Evolutionary conservation across 1,139 yeast genomes (phyloP), one percentile per base, ranked within the genome.

Genomic region (Candida anutae): DNA sequence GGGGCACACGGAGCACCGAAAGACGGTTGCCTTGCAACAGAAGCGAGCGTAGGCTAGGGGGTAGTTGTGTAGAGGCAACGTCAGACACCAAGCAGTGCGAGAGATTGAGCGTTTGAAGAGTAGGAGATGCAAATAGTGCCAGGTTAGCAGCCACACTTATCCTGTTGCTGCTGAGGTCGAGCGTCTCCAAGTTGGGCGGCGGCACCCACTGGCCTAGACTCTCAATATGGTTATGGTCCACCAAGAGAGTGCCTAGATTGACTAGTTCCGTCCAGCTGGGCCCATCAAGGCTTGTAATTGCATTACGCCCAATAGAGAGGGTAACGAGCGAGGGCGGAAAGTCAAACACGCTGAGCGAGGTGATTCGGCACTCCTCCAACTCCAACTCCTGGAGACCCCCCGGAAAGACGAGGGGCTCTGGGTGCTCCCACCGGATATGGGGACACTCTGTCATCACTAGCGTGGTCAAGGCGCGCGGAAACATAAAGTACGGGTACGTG

Each of bases 241-340:
- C 31, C 21, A 52, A 55, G 15, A 58, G 36, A 5, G 50, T 53
- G 1, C 26, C 30, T 14, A 58, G 36, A 20, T 46, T 45, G 1
- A 28, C 30, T 32, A 59, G 38, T 3, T 42, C 38, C 4, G 27
- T 28, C 65, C 66, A 59, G 23, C 36, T 27, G 18, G 38, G 36
- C 1, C 30, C 24, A 11, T 44, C 39, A 26, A 45, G 41, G 26
- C 38, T 37, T 6, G 24, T 28, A 13, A 52, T 36, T 5, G 30
- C 28, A 30, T 56, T 56, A 1, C 51, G 51, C 4, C 47, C 36
- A 13, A 59, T 30, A 4, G 46, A 42, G 12, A 58, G 37, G 5
- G 36, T 35, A n/a, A 35, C 34, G 24, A 59, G 36, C 2, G 47
- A 42, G 1, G 16, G 19, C 2, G 65, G 65, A 30, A 58, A 56